Percentiles rank a stretch among this genome's conserved stretches.
phyloP scores from a whole-genome alignment of 116 monocot species.

The Cymodocea nodosa region DNA sequence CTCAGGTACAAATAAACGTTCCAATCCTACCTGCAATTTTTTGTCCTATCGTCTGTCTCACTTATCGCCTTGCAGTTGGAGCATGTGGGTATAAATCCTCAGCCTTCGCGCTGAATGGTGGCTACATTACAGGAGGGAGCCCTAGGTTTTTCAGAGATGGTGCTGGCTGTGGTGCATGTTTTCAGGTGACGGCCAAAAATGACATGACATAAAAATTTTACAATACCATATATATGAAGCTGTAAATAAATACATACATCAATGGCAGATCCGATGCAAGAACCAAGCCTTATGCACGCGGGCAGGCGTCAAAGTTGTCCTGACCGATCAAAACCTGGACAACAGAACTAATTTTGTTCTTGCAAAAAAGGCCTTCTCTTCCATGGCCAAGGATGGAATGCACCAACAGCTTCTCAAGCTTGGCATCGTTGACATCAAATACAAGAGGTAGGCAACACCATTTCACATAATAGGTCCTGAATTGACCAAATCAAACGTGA shows the following conservation, averaged over 20 bases:
- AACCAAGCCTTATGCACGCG: slow-evolving; percentile 20
- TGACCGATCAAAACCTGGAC: slow-evolving; percentile 25
- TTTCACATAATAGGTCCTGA: no score
- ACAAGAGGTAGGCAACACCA: slow-evolving; percentile 55
- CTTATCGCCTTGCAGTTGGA: slow-evolving; percentile 15
- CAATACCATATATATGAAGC: neutral
- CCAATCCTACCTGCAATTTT: neutral
- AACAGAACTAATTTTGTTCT: slow-evolving; percentile 39
- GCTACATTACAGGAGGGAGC: slow-evolving; percentile 27
- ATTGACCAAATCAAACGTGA: no score
- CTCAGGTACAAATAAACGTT: slow-evolving; percentile 11
- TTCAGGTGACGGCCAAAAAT: slow-evolving; percentile 22
- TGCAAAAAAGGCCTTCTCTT: slow-evolving; percentile 16
- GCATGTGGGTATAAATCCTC: slow-evolving; percentile 54
- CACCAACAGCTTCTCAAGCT: slow-evolving; percentile 8
- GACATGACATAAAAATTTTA: no score
- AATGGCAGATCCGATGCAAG: slow-evolving; percentile 37
- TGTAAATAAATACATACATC: neutral
- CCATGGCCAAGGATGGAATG: slow-evolving; percentile 25
- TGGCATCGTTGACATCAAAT: slow-evolving; percentile 27
- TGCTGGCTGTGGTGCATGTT: slow-evolving; percentile 53
- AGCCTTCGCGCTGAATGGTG: slow-evolving; percentile 30
- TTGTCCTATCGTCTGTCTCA: neutral
- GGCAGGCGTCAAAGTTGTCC: slow-evolving; percentile 24
- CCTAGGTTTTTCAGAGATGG: slow-evolving; percentile 34